These are phyloP conservation scores for Guadua angustifolia DNA, from an alignment of 176 grass and related monocot species.

Conservation along the genomic window DNA sequence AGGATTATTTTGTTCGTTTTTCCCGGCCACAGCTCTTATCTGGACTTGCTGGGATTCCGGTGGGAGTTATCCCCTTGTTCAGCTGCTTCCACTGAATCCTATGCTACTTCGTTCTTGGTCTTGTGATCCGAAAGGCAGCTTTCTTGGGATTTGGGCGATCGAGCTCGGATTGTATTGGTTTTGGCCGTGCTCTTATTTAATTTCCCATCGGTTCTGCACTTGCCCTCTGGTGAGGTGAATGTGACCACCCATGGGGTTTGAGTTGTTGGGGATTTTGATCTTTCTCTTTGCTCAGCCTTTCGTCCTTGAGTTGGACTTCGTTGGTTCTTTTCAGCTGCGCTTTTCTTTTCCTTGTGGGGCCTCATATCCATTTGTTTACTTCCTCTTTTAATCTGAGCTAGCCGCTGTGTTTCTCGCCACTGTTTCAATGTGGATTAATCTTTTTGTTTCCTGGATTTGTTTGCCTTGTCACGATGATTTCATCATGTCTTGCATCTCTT, in stretches of 20 bases:
- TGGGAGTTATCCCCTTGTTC: background rate
- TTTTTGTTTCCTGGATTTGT: background rate
- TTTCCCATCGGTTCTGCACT: background rate
- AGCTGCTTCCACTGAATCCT: background rate
- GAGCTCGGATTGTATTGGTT: background rate
- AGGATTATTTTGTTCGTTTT: background rate
- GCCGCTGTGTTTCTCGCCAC: background rate
- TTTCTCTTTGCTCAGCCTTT: conserved; percentile 4
- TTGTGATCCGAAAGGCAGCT: background rate
- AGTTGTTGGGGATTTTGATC: background rate
- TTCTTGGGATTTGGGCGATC: conserved; percentile 15
- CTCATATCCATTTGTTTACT: background rate
- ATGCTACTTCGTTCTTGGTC: background rate
- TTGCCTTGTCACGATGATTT: background rate
- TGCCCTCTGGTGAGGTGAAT: background rate
- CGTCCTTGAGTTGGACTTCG: background rate
- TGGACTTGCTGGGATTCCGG: background rate
- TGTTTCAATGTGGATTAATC: background rate
- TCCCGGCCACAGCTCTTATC: background rate
- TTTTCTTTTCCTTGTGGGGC: background rate
- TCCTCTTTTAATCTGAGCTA: background rate
- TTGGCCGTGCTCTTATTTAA: background rate
- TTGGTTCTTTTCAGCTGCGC: conserved; percentile 12
- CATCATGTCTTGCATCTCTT: conserved; percentile 10
- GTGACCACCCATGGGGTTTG: background rate